Percentiles rank a stretch among this genome's conserved stretches.
phyloP scores from a whole-genome alignment of 495 filamentous ascomycete species.

The Podospora pseudopauciseta region DNA sequence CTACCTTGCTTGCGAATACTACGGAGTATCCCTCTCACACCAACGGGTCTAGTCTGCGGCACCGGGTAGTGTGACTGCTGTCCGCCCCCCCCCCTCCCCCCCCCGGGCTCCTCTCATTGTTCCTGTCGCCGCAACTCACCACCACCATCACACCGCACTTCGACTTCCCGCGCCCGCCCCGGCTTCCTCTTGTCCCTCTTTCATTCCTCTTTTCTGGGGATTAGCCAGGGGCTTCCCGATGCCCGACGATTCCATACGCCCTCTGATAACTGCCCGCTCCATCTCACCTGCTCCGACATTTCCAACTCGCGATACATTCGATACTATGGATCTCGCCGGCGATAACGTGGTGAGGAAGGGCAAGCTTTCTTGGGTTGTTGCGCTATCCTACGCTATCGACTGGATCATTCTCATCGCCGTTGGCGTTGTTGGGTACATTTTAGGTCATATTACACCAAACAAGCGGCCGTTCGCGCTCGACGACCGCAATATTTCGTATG shows the following conservation, averaged over 20 bases:
- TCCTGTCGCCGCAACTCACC: conserved; percentile 10
- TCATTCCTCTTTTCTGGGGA: neutral
- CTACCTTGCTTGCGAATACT: neutral
- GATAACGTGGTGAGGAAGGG: conserved; percentile 21
- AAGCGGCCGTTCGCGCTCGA: conserved; percentile 50
- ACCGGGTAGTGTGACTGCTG: neutral
- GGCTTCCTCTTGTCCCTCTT: neutral
- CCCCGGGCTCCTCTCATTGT: neutral
- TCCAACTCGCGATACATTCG: conserved; percentile 24
- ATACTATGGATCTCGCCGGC: conserved; percentile 18
- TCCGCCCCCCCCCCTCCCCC: neutral
- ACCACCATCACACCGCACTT: neutral
- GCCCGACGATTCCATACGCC: conserved; percentile 32
- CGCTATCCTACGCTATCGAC: conserved; percentile 46
- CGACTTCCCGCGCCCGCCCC: neutral
- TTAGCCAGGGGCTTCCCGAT: conserved; percentile 22
- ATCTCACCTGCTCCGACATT: conserved; percentile 23
- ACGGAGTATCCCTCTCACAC: neutral
- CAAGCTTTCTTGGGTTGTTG: conserved; percentile 30
- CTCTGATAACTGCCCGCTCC: conserved; percentile 27
- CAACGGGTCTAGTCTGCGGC: neutral
- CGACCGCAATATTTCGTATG: conserved; percentile 46
- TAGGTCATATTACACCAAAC: conserved; percentile 54
- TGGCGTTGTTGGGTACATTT: conserved; percentile 39
- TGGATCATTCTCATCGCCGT: conserved; percentile 43